These are phyloP conservation scores for Sugiyamaella qingdaonensis DNA, from an alignment of 805 yeast species.

Conservation along the genomic window DNA sequence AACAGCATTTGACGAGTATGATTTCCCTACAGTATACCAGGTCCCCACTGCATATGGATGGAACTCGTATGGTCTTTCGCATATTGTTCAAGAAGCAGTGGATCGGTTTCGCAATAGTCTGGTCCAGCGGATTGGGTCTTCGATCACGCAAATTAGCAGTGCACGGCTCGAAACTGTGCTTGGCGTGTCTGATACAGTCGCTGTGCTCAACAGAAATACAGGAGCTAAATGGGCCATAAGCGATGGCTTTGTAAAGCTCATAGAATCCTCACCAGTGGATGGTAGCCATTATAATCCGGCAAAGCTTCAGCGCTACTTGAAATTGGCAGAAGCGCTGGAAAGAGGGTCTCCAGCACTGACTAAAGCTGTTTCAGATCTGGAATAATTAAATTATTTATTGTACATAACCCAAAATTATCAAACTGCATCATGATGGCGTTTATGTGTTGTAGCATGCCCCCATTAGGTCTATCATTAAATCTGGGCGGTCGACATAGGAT, in stretches of 20 bases:
- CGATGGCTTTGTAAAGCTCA: not conserved
- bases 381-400: not conserved
- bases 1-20: not conserved
- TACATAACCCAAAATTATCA: not conserved
- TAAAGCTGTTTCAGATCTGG: not conserved
- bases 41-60: not conserved
- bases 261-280: not conserved
- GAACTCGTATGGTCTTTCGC: not conserved
- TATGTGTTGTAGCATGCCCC: not conserved
- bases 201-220: not conserved
- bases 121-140: not conserved
- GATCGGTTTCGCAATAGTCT: not conserved
- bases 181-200: not conserved
- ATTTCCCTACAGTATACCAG: conserved; percentile 1
- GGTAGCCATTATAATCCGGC: not conserved
- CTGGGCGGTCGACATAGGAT: too few species aligned
- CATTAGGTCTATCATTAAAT: too few species aligned
- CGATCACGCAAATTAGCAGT: not conserved
- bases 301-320: not conserved
- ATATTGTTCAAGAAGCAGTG: not conserved
- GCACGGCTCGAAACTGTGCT: not conserved
- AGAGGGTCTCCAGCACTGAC: not conserved
- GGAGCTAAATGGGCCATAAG: not conserved
- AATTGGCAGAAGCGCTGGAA: conserved; percentile 5
- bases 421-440: not conserved